Evolutionary conservation across 192 early-diverging fungal genomes (phyloP), one percentile per base, ranked within the genome.

Genomic region (Radiomyces spectabilis): DNA sequence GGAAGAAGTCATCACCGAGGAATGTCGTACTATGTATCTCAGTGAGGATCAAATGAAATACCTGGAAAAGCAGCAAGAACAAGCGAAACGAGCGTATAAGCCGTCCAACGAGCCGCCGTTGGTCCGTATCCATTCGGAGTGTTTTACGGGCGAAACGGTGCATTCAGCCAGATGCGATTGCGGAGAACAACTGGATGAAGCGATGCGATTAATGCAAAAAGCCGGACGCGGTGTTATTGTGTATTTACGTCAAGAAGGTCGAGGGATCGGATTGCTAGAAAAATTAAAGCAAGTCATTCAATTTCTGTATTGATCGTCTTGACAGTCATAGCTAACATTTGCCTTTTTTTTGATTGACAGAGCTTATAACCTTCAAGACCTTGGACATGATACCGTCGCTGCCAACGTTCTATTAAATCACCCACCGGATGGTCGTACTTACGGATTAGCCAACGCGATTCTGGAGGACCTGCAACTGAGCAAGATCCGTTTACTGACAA

Each of bases 311-410:
- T 1, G 22, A n/a, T 21, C 12, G 10, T 25, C 32, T 5, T 34
- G 12, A 22, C 16, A 12, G 7, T 44, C 9, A n/a, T 4, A 29
- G 39, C 8, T 40, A 25, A 56, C 10, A 30, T 7, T 13, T 22
- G 31, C 25, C 33, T 41, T 25, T 16, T 35, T 49, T 34, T 57
- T 6, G 18, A 15, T 46, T 37, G 8, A 5, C 55, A 89, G 91
- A 63, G 95, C 95, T 8, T 98, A 98, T 68, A 98, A 98, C 63
- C 71, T 98, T 29, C 93, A 95, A 57, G 95, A 98, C 68, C 72
- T 89, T 53, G 95, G 95, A 26, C 86, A 93, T 57, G 94, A 98
- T 62, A 98, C 95, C 0, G 83, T 94, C 22, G 80, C 82, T 37
- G 95, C 95, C 40, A 98, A 98, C 57, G 43, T 95, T 18, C 60